A percentile compares a stretch with the other conserved stretches of the same genome.
phyloP scores from a whole-genome alignment of 2,329 filamentous ascomycete species.

The Diaporthe humulicola region DNA sequence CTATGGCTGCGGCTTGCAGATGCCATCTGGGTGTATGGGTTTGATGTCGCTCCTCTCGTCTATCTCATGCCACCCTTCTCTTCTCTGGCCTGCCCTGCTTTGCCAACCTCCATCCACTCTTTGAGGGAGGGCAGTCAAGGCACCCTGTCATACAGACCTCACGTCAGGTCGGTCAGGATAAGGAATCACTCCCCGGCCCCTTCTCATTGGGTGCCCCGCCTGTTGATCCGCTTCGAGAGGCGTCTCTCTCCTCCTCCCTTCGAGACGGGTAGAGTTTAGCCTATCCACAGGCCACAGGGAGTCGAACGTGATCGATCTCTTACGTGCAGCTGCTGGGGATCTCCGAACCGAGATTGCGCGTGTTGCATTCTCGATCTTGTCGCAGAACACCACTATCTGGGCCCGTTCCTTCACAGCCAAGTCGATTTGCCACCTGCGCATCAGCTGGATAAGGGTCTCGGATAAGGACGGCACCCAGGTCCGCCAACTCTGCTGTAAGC shows the following conservation, averaged over 20 bases:
- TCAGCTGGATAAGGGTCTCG: slow-evolving; percentile 20
- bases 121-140: background rate
- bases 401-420: background rate
- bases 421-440: background rate
- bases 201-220: slow-evolving; percentile 10
- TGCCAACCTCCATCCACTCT: background rate
- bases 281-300: slow-evolving; percentile 25
- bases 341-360: slow-evolving; percentile 37
- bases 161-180: slow-evolving; percentile 3
- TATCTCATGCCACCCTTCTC: background rate
- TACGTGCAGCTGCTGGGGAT: slow-evolving; percentile 36
- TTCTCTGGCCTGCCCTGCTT: background rate
- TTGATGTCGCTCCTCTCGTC: background rate
- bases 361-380: slow-evolving; percentile 27
- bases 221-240: slow-evolving; percentile 8
- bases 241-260: background rate
- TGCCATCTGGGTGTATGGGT: slow-evolving; percentile 26
- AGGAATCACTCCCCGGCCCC: background rate
- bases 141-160: slow-evolving; percentile 14
- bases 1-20: slow-evolving; percentile 33
- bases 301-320: slow-evolving; percentile 33
- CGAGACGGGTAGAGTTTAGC: slow-evolving; percentile 28
- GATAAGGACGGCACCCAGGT: background rate
- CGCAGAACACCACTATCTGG: background rate
- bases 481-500: slow-evolving; percentile 16